Evolutionary conservation across 495 filamentous ascomycete species (phyloP), one percentile per base, ranked within the genome.

Genomic region (Xylaria castorea): DNA sequence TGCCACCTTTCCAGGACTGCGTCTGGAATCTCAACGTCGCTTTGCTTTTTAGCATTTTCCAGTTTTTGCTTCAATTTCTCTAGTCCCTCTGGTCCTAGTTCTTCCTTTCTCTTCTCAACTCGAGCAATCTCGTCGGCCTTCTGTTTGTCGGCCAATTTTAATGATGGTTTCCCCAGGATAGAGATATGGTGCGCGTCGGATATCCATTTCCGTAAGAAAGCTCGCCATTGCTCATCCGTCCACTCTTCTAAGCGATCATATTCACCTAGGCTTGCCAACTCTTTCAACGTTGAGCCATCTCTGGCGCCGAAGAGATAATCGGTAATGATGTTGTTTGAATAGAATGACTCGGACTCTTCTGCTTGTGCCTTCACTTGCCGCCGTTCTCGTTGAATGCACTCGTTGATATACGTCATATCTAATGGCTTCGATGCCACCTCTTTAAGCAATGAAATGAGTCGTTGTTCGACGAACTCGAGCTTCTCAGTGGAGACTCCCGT

Each of bases 251-350:
- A 81, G 3, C 83, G 82, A 70, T 97, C 93, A 78, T 94, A 97
- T 73, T 93, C 91, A 46, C 83, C 83, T 58, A 98, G 77, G 27
- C 82, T 89, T 55, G 88, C 87, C 16, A 97, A 81, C 57, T 92
- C 87, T 55, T 87, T 85, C 75, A 98, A 83, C 27, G 92, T 94
- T 9, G 92, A 92, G 0, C 96, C 96, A 77, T 96, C 92, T 55
- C 93, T 87, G 68, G 91, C 91, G 40, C 95, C 97, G 73, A 94
- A 99, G 36, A 98, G 85, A 81, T 97, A 96, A 75, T 98, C 95
- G 18, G 89, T 91, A 75, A 98, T 96, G 53, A 97, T 89, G 50
- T 92, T 90, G 69, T 87, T 91, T 1, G 93, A 90, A 78, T 94
- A 96, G 42, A 92, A 92, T 16, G 89, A 84, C 44, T 90, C 90